Evolutionary conservation across 139 green algal species (phyloP), one percentile per base, ranked within the genome.

Genomic region (Deuterostichococcus epilithicus): DNA sequence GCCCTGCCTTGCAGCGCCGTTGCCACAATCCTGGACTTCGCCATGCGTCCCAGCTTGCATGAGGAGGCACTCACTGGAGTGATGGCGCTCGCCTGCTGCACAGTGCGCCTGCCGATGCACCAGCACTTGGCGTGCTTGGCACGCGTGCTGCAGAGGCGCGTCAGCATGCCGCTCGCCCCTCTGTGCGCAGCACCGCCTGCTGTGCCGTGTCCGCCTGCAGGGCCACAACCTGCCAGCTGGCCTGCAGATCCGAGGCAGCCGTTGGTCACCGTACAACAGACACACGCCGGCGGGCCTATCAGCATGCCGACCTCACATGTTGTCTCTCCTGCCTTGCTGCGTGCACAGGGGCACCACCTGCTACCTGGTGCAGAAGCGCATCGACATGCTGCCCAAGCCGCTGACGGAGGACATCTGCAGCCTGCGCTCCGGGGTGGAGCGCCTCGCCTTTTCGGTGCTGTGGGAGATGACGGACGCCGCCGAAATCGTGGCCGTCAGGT

Each of bases 361-460:
- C 5, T 97, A 97, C 81, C 83, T 97, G 74, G 93, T 97, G 78
- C 76, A 96, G 73, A 85, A 89, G 13, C 85, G 92, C n/a, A 94
- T 98, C 15, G 91, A 96, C 84, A 98, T 98, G 94, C 86, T 98
- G 60, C 94, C 94, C 67, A 96, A 94, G 81, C 86, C 93, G 5
- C 86, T 97, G 30, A 97, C 90, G 0, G 95, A 98, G 82, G 90
- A 98, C 78, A 96, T 99, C 35, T 98, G 95, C 89, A 92, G 83
- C 42, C 76, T 91, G 72, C 72, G 91, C 25, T 85, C 85, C 37
- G 85, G 87, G 35, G 86, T 93, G 59, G 95, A 98, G 63, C 86
- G 96, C 22, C 87, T 98, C n/a, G 86, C 96, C 5, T 96, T 98
- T 81, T 94, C 82, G 32, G 91, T 95, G 13, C 63, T 98, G 1